Percentiles rank a stretch among this genome's conserved stretches.
phyloP scores from a whole-genome alignment of 352 stramenopile genomes.

The Pythium grandisporangium region DNA sequence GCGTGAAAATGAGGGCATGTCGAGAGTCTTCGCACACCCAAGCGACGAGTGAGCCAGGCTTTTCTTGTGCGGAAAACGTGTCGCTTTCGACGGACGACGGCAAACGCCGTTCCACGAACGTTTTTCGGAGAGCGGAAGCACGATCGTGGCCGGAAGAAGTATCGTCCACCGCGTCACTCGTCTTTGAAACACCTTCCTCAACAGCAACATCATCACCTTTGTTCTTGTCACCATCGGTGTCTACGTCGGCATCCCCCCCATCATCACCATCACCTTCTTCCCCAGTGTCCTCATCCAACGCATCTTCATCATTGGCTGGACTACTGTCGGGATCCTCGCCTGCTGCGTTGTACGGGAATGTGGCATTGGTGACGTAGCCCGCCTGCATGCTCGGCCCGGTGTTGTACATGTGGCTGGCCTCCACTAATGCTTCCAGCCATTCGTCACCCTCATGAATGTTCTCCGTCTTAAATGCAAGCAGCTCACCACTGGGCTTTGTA shows the following conservation, averaged over 20 bases:
- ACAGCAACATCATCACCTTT: too few relatives aligned
- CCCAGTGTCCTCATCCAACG: conserved; percentile 8
- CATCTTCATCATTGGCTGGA: conserved; percentile 4
- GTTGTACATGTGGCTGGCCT: conserved; percentile 44
- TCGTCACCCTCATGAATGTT: conserved; percentile 78
- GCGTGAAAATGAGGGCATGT: conserved; percentile 44
- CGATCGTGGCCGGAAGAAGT: too few relatives aligned
- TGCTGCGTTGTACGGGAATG: too few relatives aligned
- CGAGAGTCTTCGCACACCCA: conserved; percentile 63
- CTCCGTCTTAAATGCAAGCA: conserved; percentile 58
- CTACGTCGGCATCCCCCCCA: background rate
- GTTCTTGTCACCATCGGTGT: conserved; percentile 14
- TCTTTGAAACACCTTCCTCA: too few relatives aligned
- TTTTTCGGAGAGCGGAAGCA: too few relatives aligned
- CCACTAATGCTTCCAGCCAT: conserved; percentile 68
- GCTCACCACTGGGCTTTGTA: conserved; percentile 53
- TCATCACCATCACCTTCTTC: conserved; percentile 5
- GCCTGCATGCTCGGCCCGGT: too few relatives aligned
- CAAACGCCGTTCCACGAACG: too few relatives aligned
- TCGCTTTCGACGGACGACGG: too few relatives aligned
- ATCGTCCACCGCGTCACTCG: too few relatives aligned
- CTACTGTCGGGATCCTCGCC: background rate
- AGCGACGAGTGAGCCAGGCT: conserved; percentile 54
- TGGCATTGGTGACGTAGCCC: background rate
- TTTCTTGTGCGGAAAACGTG: conserved; percentile 21